Evolutionary conservation across 2,329 filamentous ascomycete species (phyloP), one percentile per base, ranked within the genome.

Genomic region (Ceratocystis lukuohia): DNA sequence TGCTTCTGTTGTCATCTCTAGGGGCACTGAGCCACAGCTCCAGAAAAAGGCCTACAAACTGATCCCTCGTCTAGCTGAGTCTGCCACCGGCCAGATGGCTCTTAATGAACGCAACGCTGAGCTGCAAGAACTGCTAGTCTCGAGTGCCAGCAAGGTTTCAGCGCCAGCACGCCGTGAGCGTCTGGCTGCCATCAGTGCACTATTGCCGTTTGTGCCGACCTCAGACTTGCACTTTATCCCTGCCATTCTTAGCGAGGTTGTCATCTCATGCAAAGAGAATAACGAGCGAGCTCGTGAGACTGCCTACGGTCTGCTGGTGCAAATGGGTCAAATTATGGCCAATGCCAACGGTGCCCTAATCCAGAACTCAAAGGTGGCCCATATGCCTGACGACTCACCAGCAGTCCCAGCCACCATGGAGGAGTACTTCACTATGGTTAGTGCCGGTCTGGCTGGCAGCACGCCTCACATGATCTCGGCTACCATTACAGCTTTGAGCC

Each of bases 41-140:
- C 93, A 97, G 75, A 99, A 99, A 84, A 99, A 99, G 77, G 93
- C 94, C 0, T 99, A 99, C 80, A 97, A 97, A 79, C 83, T 99
- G 64, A 95, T 99, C 63, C 93, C 94, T 2, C 87, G 94, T 65
- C 83, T 99, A 50, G 88, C 89, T 1, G 88, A 89, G 70, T 96
- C 92, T 1, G 84, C 89, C 44, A 83, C 82, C 62, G 94, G 94
- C 59, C 84, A 83, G 70, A 77, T 80, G n/a, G 92, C 93, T 2
- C 81, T 99, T 1, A 76, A 82, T 69, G 87, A 92, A 72, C 85
- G 92, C 65, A 90, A 84, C 70, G 75, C 76, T 0, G 91, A 96
- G 72, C 79, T 99, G 22, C 93, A 96, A 75, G 76, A 83, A n/a
- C 80, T 99, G 62, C 80, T 99, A 46, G 76, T 97, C 33, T 80